A percentile compares a stretch with the other conserved stretches of the same genome.
phyloP scores from a whole-genome alignment of 1,139 yeast genomes.

The Nadsonia commutata region DNA sequence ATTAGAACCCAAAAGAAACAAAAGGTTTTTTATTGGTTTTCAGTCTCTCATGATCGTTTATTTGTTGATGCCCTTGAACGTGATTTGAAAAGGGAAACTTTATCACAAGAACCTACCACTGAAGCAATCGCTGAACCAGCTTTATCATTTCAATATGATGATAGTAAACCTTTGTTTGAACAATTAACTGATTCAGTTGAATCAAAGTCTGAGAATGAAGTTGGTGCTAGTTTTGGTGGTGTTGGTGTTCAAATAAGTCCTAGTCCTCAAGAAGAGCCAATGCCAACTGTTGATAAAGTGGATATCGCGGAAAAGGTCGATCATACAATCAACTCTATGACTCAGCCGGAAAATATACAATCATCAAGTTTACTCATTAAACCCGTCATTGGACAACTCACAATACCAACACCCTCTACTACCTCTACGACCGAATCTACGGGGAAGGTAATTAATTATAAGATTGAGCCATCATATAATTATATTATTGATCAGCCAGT shows the following conservation, averaged over 20 bases:
- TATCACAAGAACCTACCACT: conserved; percentile 24
- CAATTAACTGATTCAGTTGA: conserved; percentile 15
- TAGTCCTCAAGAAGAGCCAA: too few species aligned
- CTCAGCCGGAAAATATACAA: not conserved
- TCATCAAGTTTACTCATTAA: not conserved
- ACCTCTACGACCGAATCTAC: not conserved
- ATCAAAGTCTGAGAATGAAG: not conserved
- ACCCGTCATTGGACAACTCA: not conserved
- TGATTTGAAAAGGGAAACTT: conserved; percentile 64
- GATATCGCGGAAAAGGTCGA: not conserved
- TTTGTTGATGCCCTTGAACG: conserved; percentile 92
- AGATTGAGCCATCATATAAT: not conserved
- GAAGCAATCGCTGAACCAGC: conserved; percentile 30
- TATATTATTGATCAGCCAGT: not conserved
- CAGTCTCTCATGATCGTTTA: conserved; percentile 84
- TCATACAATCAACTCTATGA: not conserved
- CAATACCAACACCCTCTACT: not conserved
- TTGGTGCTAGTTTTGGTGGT: not conserved
- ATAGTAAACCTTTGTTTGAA: conserved; percentile 23
- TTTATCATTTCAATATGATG: conserved; percentile 25
- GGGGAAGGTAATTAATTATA: not conserved
- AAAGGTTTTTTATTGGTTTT: conserved; percentile 93
- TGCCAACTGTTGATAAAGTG: not conserved
- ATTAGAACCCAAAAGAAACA: conserved; percentile 92
- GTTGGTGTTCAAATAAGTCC: not conserved